Base-by-base conservation (phyloP, 495 filamentous ascomycete species). In the Delitschia confertaspora region DNA sequence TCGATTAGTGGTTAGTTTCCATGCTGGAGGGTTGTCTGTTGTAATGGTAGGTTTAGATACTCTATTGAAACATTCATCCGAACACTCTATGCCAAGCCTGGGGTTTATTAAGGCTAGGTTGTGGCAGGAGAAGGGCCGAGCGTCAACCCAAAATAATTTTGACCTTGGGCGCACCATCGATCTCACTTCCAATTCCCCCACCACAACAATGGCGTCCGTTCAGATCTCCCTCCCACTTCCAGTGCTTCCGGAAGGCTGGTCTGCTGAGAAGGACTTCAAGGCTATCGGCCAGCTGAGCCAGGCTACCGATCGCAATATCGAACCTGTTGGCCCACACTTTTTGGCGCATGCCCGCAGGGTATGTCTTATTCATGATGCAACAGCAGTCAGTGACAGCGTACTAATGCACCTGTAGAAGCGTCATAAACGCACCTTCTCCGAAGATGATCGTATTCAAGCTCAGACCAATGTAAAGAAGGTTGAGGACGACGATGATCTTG, bases 301-400 rank as follows among this genome's bases (percentile, higher is more conserved):
- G 27, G 73, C 85, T 16, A 82, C 75, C 18, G 77, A 85, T 67
- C 80, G 88, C 45, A 87, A 82, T 48, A 73, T 98, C 55, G 93
- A 96, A 72, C 87, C 91, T 35, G 84, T 95, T 51, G 91, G 91
- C 51, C 89, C 89, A 61, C 84, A 95, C 70, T 98, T 95, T 74
- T 80, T 98, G 31, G 93, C 91, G 47, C 87, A 96, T 65, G 91
- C 91, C 54, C 85, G 91, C 64, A 79, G 91, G 60, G 87, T 89
- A 73, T 37, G 54, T 62, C 33, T 20, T 29, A 31, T 21, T 23
- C 10, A 6, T 42, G 38, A 8, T 16, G 14, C 55, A 66, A 60
- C 6, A 24, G 29, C 18, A 4, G 5, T 1, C 3, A 13, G 25
- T 6, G 35, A 23, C 49, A 53, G 38, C 49, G 26, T 8, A 35